Evolutionary conservation across 768 basidiomycete genomes (phyloP).

Genomic region (Macrolepiota fuliginosa): DNA sequence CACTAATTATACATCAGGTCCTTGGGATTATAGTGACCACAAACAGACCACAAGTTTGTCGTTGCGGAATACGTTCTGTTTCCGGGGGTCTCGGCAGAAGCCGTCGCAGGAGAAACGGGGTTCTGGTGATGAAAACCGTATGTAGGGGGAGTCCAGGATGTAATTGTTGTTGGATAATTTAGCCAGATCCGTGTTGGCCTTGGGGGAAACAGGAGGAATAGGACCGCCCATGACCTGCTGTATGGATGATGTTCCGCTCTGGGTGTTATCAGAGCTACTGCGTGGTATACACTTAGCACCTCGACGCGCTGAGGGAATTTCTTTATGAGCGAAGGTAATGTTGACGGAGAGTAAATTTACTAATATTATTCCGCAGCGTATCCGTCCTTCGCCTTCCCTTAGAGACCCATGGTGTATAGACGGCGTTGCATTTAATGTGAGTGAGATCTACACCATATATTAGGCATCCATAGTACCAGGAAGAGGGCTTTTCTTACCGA

Average conservation of each 20-base stretch:
- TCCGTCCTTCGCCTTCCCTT: slow-evolving; percentile 37
- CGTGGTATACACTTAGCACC: neutral
- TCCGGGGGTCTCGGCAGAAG: slow-evolving; percentile 1
- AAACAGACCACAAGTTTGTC: slow-evolving; percentile 31
- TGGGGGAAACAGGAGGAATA: neutral
- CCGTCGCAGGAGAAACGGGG: slow-evolving; percentile 23
- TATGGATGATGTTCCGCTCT: neutral
- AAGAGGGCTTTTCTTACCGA: slow-evolving; percentile 28
- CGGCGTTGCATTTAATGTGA: slow-evolving; percentile 42
- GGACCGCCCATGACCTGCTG: neutral
- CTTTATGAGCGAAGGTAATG: neutral
- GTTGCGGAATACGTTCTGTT: neutral
- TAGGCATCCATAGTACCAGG: neutral
- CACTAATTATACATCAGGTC: no score
- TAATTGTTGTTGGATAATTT: neutral
- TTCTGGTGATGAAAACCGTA: slow-evolving; percentile 28
- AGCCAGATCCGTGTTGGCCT: neutral
- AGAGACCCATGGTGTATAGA: slow-evolving; percentile 45
- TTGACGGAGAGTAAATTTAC: slow-evolving; percentile 18
- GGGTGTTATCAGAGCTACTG: neutral
- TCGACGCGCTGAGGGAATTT: neutral
- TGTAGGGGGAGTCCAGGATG: slow-evolving; percentile 15
- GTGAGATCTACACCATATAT: slow-evolving; percentile 31
- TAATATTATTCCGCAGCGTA: slow-evolving; percentile 28
- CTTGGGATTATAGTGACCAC: no score